Base-by-base conservation (phyloP, 2,329 filamentous ascomycete species). In the Paraphoma chrysanthemicola region DNA sequence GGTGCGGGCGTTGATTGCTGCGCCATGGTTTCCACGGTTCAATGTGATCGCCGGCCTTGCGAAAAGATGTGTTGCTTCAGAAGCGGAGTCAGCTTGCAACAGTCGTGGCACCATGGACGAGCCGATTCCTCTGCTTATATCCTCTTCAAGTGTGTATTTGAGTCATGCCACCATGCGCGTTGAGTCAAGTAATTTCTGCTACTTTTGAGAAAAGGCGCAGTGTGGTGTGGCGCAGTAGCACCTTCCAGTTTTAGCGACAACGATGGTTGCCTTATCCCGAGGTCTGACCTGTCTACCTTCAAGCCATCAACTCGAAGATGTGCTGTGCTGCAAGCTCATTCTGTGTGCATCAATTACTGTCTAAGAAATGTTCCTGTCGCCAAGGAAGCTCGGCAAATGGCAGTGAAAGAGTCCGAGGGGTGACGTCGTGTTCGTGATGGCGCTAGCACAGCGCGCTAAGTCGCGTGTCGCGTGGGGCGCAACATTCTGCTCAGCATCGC, bases 381-480 rank as follows among this genome's bases (percentile, higher is more conserved):
- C 33, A 36, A 36, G 33, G 33, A 36, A 10, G 10, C 33, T 36
- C 33, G 33, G 33, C 10, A 36, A 3, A 10, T 36, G 33, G 33
- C 7, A 3, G 33, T 36, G 33, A 54, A 47, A 44, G 54, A 17
- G 7, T 16, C 17, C 31, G 36, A 51, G 31, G 45, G 11, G 54
- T 64, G 59, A 60, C 56, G 59, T 64, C 56, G 56, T 42, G 50
- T 41, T 36, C 7, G 12, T 7, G 14, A 43, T 53, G 53, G 56
- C 44, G 45, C 59, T 58, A 62, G 63, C 64, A 57, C 56, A 49
- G 46, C 60, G 51, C 64, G 67, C 64, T 67, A 68, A 66, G 58
- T 67, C 71, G 68, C 67, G 67, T 56, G 46, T 49, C 59, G 56
- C 62, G 56, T 63, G 44, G 51, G 44, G 48, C 49, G 39, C 39